A percentile compares a stretch with the other conserved stretches of the same genome.
These are phyloP conservation scores for Pseudocohnilembus persalinus DNA, from an alignment of 169 alveolate species.

Conservation along the genomic window DNA sequence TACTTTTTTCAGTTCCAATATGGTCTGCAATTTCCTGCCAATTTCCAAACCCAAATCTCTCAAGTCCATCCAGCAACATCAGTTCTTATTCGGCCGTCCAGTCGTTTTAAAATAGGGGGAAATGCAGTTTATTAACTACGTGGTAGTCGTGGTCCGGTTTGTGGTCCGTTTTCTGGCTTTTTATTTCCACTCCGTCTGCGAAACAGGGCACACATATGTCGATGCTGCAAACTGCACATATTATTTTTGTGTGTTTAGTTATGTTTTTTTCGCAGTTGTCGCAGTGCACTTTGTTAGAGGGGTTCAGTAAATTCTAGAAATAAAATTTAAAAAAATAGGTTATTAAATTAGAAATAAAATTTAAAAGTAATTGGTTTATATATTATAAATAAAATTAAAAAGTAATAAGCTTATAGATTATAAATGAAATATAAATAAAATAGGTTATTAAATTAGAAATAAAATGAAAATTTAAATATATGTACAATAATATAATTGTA, in stretches of 20 bases:
- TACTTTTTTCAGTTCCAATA: constrained; percentile 57
- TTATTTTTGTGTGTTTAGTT: constrained; percentile 45
- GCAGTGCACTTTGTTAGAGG: constrained; percentile 22
- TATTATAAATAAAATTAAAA: too few relatives aligned
- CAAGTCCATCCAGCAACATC: constrained; percentile 62
- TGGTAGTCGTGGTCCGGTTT: constrained; percentile 17
- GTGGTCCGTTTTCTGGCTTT: constrained; percentile 39
- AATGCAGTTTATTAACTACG: constrained; percentile 68
- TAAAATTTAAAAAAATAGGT: not conserved
- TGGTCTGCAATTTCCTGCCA: constrained; percentile 82
- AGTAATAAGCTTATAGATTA: too few relatives aligned
- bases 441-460: too few relatives aligned
- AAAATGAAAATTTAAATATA: too few relatives aligned
- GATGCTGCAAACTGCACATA: constrained; percentile 38
- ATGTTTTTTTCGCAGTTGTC: constrained; percentile 46
- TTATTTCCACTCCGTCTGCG: constrained; percentile 30
- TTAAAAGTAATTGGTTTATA: too few relatives aligned
- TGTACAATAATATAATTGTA: too few relatives aligned
- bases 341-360: not conserved
- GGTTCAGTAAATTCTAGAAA: constrained; percentile 10
- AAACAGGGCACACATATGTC: constrained; percentile 53
- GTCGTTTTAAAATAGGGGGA: constrained; percentile 76
- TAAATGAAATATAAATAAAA: too few relatives aligned
- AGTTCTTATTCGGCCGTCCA: constrained; percentile 86
- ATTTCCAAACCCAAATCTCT: constrained; percentile 82